phyloP scores from a whole-genome alignment of 1,139 yeast species.

The Debaryomyces psychrophilus region DNA sequence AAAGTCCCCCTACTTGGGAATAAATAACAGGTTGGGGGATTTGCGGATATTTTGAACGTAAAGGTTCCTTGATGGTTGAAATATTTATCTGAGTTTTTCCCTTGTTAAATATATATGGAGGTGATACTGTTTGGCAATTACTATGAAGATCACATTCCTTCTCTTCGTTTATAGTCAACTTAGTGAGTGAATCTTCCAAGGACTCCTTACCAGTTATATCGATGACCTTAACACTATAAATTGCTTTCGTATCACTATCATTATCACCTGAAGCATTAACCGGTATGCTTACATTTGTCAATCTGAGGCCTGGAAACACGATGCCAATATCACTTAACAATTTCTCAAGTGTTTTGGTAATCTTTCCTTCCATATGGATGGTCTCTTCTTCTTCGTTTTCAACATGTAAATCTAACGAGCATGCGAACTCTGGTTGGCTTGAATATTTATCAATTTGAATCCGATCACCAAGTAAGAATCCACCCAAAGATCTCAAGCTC shows the following conservation, averaged over 20 bases:
- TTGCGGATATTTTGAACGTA: constrained; percentile 36
- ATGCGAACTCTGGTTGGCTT: constrained; percentile 56
- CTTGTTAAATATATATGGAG: constrained; percentile 48
- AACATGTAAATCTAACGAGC: constrained; percentile 21
- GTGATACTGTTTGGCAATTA: constrained; percentile 35
- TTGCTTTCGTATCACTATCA: constrained; percentile 6
- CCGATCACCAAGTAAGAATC: constrained; percentile 74
- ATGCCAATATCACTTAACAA: constrained; percentile 54
- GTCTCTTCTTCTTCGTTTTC: constrained; percentile 13
- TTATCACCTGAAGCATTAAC: constrained; percentile 14
- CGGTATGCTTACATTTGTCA: constrained; percentile 15
- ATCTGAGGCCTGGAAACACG: constrained; percentile 55
- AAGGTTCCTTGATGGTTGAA: constrained; percentile 22
- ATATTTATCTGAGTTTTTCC: constrained; percentile 36
- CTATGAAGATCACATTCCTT: constrained; percentile 16
- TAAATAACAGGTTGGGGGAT: constrained; percentile 48
- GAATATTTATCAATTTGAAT: constrained; percentile 49
- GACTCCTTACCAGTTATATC: constrained; percentile 26
- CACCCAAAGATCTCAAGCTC: constrained; percentile 54
- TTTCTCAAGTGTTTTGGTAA: constrained; percentile 33
- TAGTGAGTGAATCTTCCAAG: constrained; percentile 29
- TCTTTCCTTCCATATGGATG: constrained; percentile 9
- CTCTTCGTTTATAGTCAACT: constrained; percentile 25
- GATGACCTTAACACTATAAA: constrained; percentile 19
- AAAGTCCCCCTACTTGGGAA: constrained; percentile 75